Evolutionary conservation across 768 basidiomycete genomes (phyloP).

Genomic region (Termitomyces sp.): DNA sequence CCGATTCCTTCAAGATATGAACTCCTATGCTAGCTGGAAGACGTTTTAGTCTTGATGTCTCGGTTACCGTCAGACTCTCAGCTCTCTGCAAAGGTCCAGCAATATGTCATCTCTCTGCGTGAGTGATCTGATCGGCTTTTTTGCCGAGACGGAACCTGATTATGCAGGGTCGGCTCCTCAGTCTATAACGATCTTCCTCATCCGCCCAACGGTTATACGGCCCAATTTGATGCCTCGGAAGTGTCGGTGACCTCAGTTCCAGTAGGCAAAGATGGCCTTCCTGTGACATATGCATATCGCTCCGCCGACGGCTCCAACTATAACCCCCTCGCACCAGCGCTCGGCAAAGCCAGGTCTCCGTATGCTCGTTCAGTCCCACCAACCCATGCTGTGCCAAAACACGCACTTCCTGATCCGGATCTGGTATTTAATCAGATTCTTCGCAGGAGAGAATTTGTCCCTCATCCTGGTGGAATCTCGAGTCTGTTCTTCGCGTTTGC

Average conservation of each 20-base stretch:
- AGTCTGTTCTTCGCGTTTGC: constrained; percentile 78
- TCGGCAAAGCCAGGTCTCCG: constrained; percentile 57
- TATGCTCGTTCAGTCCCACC: constrained; percentile 67
- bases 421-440: constrained; percentile 72
- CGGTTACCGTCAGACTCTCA: constrained; percentile 26
- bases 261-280: neutral
- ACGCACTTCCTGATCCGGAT: constrained; percentile 57
- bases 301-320: constrained; percentile 58
- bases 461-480: constrained; percentile 67
- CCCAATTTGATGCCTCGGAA: neutral
- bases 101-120: constrained; percentile 51
- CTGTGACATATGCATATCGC: constrained; percentile 46
- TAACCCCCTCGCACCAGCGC: constrained; percentile 44
- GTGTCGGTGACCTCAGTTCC: neutral
- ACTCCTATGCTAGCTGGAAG: constrained; percentile 51
- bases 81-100: constrained; percentile 37
- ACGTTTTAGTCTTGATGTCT: constrained; percentile 55
- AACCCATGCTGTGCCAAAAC: constrained; percentile 31
- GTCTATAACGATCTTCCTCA: constrained; percentile 82
- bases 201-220: constrained; percentile 54
- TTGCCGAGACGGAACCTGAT: constrained; percentile 11
- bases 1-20: neutral
- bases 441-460: constrained; percentile 37
- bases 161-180: constrained; percentile 15
- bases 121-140: constrained; percentile 21